phyloP scores from a whole-genome alignment of 1,284 basidiomycete genomes.

The Tilletia caries region DNA sequence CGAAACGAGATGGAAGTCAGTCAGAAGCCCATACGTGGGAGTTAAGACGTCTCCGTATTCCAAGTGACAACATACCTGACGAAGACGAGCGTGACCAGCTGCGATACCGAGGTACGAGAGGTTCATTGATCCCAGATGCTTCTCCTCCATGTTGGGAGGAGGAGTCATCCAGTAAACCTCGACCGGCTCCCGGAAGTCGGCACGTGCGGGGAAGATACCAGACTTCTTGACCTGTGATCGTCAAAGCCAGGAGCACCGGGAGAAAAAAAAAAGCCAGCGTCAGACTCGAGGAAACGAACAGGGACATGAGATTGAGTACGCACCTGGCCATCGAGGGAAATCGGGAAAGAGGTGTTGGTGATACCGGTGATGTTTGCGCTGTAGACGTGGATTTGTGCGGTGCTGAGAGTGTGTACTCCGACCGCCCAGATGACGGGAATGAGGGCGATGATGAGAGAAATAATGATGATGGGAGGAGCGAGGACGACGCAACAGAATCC shows the following conservation, averaged over 20 bases:
- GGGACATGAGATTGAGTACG: not conserved
- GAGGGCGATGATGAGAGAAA: slow-evolving; percentile 44
- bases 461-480: slow-evolving; percentile 37
- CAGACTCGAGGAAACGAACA: not conserved
- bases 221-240: slow-evolving; percentile 46
- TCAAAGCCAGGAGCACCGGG: too few species aligned
- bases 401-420: slow-evolving; percentile 52
- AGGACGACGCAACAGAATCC: slow-evolving; percentile 43
- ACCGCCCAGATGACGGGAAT: slow-evolving; percentile 53
- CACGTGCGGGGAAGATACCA: slow-evolving; percentile 54
- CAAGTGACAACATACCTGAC: slow-evolving; percentile 37
- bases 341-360: slow-evolving; percentile 48
- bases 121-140: slow-evolving; percentile 46
- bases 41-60: not conserved
- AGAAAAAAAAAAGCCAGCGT: too few species aligned
- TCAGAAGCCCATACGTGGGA: too few species aligned
- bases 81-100: slow-evolving; percentile 51
- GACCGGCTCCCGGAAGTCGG: slow-evolving; percentile 52
- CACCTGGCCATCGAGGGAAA: slow-evolving; percentile 48
- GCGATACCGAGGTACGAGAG: slow-evolving; percentile 49
- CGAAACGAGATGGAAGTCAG: not conserved
- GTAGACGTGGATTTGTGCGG: slow-evolving; percentile 47
- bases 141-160: slow-evolving; percentile 40
- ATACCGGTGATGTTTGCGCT: slow-evolving; percentile 52
- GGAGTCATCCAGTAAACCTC: slow-evolving; percentile 52